Evolutionary conservation across 768 basidiomycete species (phyloP), one percentile per base, ranked within the genome.

Genomic region (Naganishia vaughanmartiniae): DNA sequence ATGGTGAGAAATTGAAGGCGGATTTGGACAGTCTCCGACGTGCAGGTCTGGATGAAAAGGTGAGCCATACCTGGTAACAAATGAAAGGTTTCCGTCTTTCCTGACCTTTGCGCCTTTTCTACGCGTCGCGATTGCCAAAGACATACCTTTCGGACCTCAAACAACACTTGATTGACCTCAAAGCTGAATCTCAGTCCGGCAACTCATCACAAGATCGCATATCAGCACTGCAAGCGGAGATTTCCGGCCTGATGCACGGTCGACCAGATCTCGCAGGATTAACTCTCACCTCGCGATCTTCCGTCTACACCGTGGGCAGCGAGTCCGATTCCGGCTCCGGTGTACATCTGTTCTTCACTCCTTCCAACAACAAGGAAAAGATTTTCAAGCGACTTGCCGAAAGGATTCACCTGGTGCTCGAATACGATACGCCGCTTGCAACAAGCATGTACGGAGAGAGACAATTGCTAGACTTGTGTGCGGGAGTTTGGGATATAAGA

Each of bases 401-500:
- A 34, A 51, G 57, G 12, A 54, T 56, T 28, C 54, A 63, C 39
- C 21, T 56, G 48, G n/a, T 53, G 17, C 46, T 69, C 11, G 58
- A 60, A 10, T 26, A 28, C n/a, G 67, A 69, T 33, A 54, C 53
- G 21, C 45, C 67, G 2, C 66, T 66, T 51, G 15, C 57, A 24
- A 6, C 45, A 17, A 39, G 51, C n/a, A 48, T 36, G 9, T 42
- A 39, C 36, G 71, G 76, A 0, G 74, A 68, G 36, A 34, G 73
- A 12, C 76, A 76, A 28, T 68, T 81, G 26, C 56, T 79, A 7
- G 77, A 78, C 10, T 56, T 71, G 36, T 79, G 79, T 57, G 70
- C 76, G 14, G 75, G 76, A 17, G 68, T 81, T 5, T 81, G 80
- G 80, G 75, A 73, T 3, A 74, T 81, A 12, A 65, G 72, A 15